Base-by-base conservation (phyloP, 208 protist species). In the Jaenimonas drosophilae region DNA sequence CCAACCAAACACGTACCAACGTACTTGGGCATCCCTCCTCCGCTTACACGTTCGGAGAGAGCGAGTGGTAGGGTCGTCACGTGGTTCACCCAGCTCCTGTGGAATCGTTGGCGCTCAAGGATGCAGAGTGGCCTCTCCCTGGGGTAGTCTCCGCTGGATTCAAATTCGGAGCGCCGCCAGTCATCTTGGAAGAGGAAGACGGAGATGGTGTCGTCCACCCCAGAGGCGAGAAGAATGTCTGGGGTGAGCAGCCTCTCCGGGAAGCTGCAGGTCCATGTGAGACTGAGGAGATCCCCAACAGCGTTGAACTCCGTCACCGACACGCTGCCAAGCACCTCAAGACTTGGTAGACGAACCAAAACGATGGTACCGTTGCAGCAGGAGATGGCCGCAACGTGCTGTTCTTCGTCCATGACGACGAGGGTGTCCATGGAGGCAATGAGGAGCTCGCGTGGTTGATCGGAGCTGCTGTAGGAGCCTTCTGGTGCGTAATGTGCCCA, bases 131-230 rank as follows among this genome's bases (percentile, higher is more conserved):
- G 41, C 3, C 54, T 57, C 14, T 51, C 60, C 2, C 38, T 31
- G 48, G n/a, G n/a, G n/a, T n/a, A n/a, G n/a, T n/a, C n/a, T n/a
- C n/a, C n/a, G n/a, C n/a, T n/a, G n/a, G n/a, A n/a, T n/a, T n/a
- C n/a, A n/a, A n/a, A n/a, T n/a, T n/a, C n/a, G n/a, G n/a, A n/a
- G n/a, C n/a, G n/a, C n/a, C n/a, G n/a, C n/a, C n/a, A n/a, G n/a
- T n/a, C n/a, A n/a, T n/a, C n/a, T n/a, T n/a, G n/a, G 28, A 88
- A 49, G 38, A 76, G 76, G 41, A 87, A 91, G 39, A 67, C 54
- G 9, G 72, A 80, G 32, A 91, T 67, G 3, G 65, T 72, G 62
- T 91, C 83, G 53, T 91, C 83, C 44, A 88, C 77, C 27, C 64
- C 78, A 2, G 83, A 67, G 27, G 69, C 69, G 33, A 88, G 37